Evolutionary conservation across 2,329 filamentous ascomycete genomes (phyloP), one percentile per base, ranked within the genome.

Genomic region (Phaeosphaeria sp.): DNA sequence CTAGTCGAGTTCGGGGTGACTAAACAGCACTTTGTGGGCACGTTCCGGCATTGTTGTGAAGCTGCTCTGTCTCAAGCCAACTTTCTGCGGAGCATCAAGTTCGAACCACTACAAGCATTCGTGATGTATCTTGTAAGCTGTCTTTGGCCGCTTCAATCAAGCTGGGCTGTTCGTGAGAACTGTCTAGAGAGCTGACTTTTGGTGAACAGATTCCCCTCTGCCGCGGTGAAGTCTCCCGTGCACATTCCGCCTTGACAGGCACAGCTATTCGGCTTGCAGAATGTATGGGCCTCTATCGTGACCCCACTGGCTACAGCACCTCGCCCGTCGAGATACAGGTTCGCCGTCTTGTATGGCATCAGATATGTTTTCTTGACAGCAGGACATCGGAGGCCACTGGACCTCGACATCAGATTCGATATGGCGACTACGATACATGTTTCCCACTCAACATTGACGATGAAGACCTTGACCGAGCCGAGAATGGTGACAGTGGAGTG

Each of bases 91-190:
- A 91, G 89, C 0, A 91, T 86, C 0, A 89, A 87, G 63, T 78
- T 91, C n/a, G 89, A 92, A 73, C 91, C 88, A 0, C 80, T 93
- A 66, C 91, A 93, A 71, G 89, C 89, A 1, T 89, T 92, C 66
- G 86, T 92, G 36, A 89, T 92, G 81, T 93, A 92, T 63, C 80
- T 92, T 77, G 87, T 90, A 74, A 77, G 84, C 79, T 39, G 8
- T 30, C 36, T 46, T 50, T 21, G 13, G 11, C 39, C 36, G 51
- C 20, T 3, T 20, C 9, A 8, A 5, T 20, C 4, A 22, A 20
- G 27, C 44, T 25, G 20, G 15, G 17, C 30, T 25, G 30, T 42
- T n/a, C 11, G 7, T 43, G 8, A 3, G 30, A 8, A 36, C 6
- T 9, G 13, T n/a, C 13, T n/a, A 13, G 36, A 39, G 15, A n/a